phyloP scores from a whole-genome alignment of 441 rosid genomes.

The Pelargonium fulgidum region DNA sequence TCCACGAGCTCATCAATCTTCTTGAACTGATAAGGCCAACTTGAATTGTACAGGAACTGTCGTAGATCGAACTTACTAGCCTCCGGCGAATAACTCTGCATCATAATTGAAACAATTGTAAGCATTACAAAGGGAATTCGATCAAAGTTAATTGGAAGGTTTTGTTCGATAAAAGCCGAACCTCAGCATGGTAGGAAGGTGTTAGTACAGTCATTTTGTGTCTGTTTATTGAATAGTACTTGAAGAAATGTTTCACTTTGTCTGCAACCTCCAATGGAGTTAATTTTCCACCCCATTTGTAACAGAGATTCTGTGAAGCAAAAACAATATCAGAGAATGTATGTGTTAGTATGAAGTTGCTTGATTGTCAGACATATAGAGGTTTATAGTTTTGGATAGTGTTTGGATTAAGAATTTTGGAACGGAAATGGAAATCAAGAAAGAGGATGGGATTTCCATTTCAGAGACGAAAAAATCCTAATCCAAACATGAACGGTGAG shows the following conservation, averaged over 20 bases:
- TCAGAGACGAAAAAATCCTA: too few relatives aligned
- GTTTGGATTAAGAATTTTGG: too few relatives aligned
- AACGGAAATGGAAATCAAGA: too few relatives aligned
- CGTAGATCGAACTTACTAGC: conserved; percentile 86
- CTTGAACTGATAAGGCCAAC: conserved; percentile 80
- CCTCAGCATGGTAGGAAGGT: conserved; percentile 94
- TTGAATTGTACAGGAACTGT: conserved; percentile 72
- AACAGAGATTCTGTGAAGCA: conserved; percentile 75
- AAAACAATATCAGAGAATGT: not conserved
- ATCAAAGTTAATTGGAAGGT: not conserved
- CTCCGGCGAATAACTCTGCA: conserved; percentile 89
- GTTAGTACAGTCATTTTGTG: conserved; percentile 91
- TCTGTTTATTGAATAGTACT: conserved; percentile 79
- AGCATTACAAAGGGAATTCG: not conserved
- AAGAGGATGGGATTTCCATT: too few relatives aligned
- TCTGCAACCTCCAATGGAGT: conserved; percentile 77
- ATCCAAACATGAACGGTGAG: too few relatives aligned
- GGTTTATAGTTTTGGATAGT: too few relatives aligned
- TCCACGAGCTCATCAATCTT: conserved; percentile 77
- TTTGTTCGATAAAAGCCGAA: conserved; percentile 17
- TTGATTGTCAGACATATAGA: too few relatives aligned
- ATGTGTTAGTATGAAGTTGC: too few relatives aligned
- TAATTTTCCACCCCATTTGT: conserved; percentile 75
- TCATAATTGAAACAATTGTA: not conserved
- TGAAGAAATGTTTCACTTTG: conserved; percentile 89